These are phyloP conservation scores for Lactifluus pinguis DNA, from an alignment of 768 basidiomycete species.

Conservation along the genomic window DNA sequence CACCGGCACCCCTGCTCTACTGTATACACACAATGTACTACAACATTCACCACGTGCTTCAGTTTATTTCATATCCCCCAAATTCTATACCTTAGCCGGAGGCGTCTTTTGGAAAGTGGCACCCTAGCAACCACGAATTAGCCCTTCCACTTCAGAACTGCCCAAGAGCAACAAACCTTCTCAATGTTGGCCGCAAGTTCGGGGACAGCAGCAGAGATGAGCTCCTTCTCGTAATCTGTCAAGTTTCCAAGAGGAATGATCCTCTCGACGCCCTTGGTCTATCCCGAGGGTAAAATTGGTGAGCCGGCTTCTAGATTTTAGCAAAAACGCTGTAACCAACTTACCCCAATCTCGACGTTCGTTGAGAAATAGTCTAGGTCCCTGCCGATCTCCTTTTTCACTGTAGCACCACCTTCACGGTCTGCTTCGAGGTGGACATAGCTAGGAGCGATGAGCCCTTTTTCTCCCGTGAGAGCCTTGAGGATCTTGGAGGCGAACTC, in stretches of 20 bases:
- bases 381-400: conserved; percentile 68
- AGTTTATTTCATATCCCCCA: not conserved
- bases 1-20: no score
- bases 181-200: conserved; percentile 70
- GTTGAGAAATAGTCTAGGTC: conserved; percentile 85
- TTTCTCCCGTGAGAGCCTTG: conserved; percentile 79
- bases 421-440: conserved; percentile 78
- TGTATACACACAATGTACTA: no score
- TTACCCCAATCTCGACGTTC: conserved; percentile 81
- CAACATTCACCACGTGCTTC: not conserved
- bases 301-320: not conserved
- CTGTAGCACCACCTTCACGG: conserved; percentile 55
- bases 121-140: conserved; percentile 1
- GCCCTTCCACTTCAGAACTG: not conserved
- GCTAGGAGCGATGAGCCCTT: conserved; percentile 74
- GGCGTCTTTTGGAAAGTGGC: conserved; percentile 13
- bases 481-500: conserved; percentile 81
- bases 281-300: conserved; percentile 4
- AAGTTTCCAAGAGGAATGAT: conserved; percentile 75
- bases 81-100: conserved; percentile 10
- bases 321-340: not conserved
- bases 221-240: conserved; percentile 59
- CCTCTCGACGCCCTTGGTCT: conserved; percentile 76
- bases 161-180: conserved; percentile 36
- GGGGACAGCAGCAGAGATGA: conserved; percentile 72